These are phyloP conservation scores for Coniophora puteana DNA, from an alignment of 1,284 basidiomycete species.

Conservation along the genomic window DNA sequence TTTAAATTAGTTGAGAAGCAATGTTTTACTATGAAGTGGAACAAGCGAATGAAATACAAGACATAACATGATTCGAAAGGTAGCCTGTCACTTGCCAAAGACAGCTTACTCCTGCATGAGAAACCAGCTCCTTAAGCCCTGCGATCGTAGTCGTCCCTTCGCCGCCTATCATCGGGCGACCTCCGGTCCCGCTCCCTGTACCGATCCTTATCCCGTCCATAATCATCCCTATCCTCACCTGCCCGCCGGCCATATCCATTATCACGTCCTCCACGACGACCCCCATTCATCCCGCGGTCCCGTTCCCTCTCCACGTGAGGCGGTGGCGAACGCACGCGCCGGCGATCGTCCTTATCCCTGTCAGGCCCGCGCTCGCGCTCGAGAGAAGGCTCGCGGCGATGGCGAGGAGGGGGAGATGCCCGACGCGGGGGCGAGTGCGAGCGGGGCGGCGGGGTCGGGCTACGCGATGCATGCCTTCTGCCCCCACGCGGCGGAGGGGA, in stretches of 20 bases:
- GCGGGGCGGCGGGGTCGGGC: slow-evolving; percentile 30
- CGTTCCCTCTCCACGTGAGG: slow-evolving; percentile 10
- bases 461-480: slow-evolving; percentile 17
- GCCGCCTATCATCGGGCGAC: slow-evolving; percentile 13
- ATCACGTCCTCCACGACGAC: slow-evolving; percentile 16
- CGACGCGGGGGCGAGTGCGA: slow-evolving; percentile 24
- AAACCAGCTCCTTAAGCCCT: too few species aligned
- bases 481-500: slow-evolving; percentile 18
- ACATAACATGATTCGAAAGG: too few species aligned
- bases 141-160: too few species aligned
- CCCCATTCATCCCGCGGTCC: slow-evolving; percentile 15
- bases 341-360: slow-evolving; percentile 7
- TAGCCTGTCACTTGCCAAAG: too few species aligned
- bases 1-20: too few species aligned
- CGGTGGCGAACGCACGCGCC: slow-evolving; percentile 20
- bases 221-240: slow-evolving; percentile 21
- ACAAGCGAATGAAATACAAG: too few species aligned
- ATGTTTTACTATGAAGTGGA: too few species aligned
- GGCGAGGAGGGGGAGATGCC: slow-evolving; percentile 30
- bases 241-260: slow-evolving; percentile 19
- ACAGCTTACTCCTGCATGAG: too few species aligned
- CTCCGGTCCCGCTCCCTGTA: slow-evolving; percentile 14
- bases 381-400: background rate
- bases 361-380: background rate
- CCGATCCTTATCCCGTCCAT: slow-evolving; percentile 15